These are phyloP conservation scores for Trichosporon ovoides DNA, from an alignment of 1,284 basidiomycete species.

Conservation along the genomic window DNA sequence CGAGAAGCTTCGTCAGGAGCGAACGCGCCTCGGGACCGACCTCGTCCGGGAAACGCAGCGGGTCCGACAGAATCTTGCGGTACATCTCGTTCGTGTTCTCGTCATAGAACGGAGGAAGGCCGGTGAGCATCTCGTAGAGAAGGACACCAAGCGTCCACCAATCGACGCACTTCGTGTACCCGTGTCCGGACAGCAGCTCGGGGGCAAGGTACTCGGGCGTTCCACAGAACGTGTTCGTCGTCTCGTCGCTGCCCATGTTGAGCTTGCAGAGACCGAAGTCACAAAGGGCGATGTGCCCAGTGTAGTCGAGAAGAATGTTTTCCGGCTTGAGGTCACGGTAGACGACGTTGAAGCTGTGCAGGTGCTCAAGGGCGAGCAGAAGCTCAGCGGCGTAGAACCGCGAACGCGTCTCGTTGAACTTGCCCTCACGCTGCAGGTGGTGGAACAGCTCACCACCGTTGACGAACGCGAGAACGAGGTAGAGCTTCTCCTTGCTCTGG, in stretches of 20 bases:
- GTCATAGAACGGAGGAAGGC: slow-evolving; percentile 96
- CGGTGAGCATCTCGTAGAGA: slow-evolving; percentile 97
- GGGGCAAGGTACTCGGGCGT: slow-evolving; percentile 98
- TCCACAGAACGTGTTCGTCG: slow-evolving; percentile 99
- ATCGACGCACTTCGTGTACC: slow-evolving; percentile 98
- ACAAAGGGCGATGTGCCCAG: slow-evolving; percentile 95
- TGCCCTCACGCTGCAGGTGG: slow-evolving; percentile 91
- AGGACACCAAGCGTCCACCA: slow-evolving; percentile 99
- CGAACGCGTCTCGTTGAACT: slow-evolving; percentile 88
- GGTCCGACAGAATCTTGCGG: slow-evolving; percentile 91
- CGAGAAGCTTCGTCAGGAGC: slow-evolving; percentile 80
- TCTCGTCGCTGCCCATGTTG: slow-evolving; percentile 97
- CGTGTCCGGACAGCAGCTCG: slow-evolving; percentile 90
- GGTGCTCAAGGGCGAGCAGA: slow-evolving; percentile 86
- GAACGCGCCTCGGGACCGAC: slow-evolving; percentile 82
- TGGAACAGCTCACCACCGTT: slow-evolving; percentile 98
- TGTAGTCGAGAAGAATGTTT: slow-evolving; percentile 94
- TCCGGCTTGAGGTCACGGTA: slow-evolving; percentile 98
- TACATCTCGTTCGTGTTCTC: slow-evolving; percentile 99
- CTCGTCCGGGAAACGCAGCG: slow-evolving; percentile 80
- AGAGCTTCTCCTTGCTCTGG: slow-evolving; percentile 96
- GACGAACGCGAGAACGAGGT: slow-evolving; percentile 95
- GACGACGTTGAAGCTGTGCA: slow-evolving; percentile 97
- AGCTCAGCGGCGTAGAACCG: slow-evolving; percentile 97
- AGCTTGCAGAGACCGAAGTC: slow-evolving; percentile 99